phyloP scores from a whole-genome alignment of 176 grass and related monocot species.

The Rhynchospora tenuis region DNA sequence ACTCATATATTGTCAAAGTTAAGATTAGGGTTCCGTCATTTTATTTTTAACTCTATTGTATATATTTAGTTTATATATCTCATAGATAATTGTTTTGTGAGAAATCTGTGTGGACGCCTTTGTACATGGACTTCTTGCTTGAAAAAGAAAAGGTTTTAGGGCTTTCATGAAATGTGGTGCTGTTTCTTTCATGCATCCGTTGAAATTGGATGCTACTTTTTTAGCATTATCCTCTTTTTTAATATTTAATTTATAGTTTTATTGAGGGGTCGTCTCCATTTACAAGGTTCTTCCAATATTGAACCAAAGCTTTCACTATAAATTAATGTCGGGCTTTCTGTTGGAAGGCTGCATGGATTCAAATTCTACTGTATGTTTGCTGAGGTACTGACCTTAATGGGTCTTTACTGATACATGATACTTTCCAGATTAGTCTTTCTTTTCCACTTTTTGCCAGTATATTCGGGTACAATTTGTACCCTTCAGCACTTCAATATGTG shows the following conservation, averaged over 20 bases:
- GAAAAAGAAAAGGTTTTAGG: background rate
- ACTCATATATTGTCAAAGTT: constrained; percentile 22
- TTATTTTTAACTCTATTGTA: constrained; percentile 18
- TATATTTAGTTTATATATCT: constrained; percentile 29
- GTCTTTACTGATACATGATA: background rate
- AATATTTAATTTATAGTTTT: too few species aligned
- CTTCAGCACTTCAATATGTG: background rate
- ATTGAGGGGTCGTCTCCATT: too few species aligned
- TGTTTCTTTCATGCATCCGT: background rate
- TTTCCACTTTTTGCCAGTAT: too few species aligned
- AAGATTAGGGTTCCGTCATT: constrained; percentile 16
- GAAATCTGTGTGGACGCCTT: background rate
- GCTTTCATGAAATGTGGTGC: background rate
- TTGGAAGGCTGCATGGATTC: background rate
- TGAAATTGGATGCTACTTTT: background rate
- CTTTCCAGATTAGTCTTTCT: too few species aligned
- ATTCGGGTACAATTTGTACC: background rate
- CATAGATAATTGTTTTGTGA: constrained; percentile 30
- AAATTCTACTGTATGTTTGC: background rate
- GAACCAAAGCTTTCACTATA: background rate
- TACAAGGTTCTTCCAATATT: background rate
- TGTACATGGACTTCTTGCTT: constrained; percentile 15
- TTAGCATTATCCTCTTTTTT: too few species aligned
- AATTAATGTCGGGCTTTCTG: background rate
- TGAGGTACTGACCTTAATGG: background rate